Conservation (phyloP, 805 yeast genomes). For the Cephaloascus albidus region DNA sequence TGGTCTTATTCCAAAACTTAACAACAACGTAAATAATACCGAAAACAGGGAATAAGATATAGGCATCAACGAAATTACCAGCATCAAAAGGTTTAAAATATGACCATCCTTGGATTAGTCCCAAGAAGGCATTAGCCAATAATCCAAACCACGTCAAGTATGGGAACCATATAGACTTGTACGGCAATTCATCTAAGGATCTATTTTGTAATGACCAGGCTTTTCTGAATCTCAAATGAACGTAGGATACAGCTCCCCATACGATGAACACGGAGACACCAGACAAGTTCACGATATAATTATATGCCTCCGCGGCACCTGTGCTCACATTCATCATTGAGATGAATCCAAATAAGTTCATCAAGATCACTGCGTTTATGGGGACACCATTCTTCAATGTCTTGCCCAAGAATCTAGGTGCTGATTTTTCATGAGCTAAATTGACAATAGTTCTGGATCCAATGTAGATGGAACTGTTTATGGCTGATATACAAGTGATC, state of each 20-base stretch:
- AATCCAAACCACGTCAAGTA: constrained; percentile 39
- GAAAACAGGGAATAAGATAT: constrained; percentile 53
- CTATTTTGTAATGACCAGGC: constrained; percentile 30
- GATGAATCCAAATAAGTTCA: constrained; percentile 45
- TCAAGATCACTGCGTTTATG: constrained; percentile 43
- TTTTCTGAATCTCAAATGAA: constrained; percentile 47
- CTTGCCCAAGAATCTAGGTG: constrained; percentile 44
- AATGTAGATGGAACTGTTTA: constrained; percentile 60
- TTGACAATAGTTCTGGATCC: constrained; percentile 61
- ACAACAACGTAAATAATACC: constrained; percentile 28
- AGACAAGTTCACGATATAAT: constrained; percentile 49
- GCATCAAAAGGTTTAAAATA: constrained; percentile 48
- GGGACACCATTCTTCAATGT: constrained; percentile 59
- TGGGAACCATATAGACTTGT: constrained; percentile 37
- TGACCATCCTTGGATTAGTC: constrained; percentile 60
- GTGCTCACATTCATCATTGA: constrained; percentile 48
- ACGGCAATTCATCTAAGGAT: constrained; percentile 21
- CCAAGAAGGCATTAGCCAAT: constrained; percentile 39
- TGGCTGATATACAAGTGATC: constrained; percentile 57
- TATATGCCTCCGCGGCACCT: constrained; percentile 53
- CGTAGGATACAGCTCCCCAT: constrained; percentile 52
- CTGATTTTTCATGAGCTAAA: constrained; percentile 52
- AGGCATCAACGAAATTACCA: constrained; percentile 41
- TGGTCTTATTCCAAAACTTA: constrained; percentile 26
- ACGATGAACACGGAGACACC: constrained; percentile 64